Base-by-base conservation (phyloP, 176 grass and related monocot genomes). In the Tuctoria greenei region DNA sequence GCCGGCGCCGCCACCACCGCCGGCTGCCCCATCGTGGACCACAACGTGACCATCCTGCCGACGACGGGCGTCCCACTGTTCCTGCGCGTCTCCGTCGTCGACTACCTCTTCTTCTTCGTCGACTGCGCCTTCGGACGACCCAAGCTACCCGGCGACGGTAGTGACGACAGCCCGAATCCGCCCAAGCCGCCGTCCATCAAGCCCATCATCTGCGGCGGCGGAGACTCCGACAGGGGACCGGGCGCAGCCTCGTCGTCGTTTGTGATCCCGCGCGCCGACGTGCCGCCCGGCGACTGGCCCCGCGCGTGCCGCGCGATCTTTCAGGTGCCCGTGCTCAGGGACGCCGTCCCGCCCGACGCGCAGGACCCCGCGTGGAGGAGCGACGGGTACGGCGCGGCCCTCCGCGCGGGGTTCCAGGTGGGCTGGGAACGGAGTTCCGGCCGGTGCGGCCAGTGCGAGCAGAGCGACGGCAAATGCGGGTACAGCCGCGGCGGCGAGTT, bases 321-420 rank as follows among this genome's bases (percentile, higher is more conserved):
- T 69, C 16, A 47, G 0, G 77, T 50, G 11, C 89, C 89, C 2
- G 80, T 88, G 64, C 70, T 77, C 41, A 61, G 6, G 4, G 45
- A 8, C 16, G n/a, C 56, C 13, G 0, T 88, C 13, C 86, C 76
- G 46, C 0, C 7, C 38, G 21, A 75, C 26, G 65, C 66, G 0
- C 6, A 35, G 62, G 55, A 69, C 26, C 36, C 75, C 0, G 49
- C 4, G 14, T 82, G 85, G 84, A 61, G 64, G 80, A 28, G 20
- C 0, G 66, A 25, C 17, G 85, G 85, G 14, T 88, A 76, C 66
- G 77, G 11, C 35, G 5, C 8, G 45, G 45, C 70, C 2, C 49
- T 91, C 59, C 47, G 42, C 13, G 43, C 64, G 20, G 89, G 89
- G 40, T 91, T 91, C 76, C 72, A 50, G 78, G 31, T 88, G 40